Percentiles rank a stretch among this genome's conserved stretches.
Evolutionary conservation across 441 rosid genomes (phyloP).

Genomic region (Croton setiger): DNA sequence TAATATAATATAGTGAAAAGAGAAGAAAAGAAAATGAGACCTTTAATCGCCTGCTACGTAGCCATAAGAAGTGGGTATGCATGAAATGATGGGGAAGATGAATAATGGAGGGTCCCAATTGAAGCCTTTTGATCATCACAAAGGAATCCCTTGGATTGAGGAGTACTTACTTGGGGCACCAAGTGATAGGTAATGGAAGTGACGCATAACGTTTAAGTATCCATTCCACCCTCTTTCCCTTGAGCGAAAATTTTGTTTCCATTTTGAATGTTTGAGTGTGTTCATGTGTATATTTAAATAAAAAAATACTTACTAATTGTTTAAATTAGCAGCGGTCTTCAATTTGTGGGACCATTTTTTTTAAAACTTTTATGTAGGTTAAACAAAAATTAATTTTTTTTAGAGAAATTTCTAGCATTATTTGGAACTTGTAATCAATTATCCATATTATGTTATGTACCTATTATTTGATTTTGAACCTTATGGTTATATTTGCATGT

Average conservation of each 20-base stretch:
- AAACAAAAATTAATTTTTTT: not conserved
- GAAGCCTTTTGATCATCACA: slow-evolving; percentile 37
- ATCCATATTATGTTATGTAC: too few species aligned
- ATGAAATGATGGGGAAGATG: slow-evolving; percentile 58
- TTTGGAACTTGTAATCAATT: too few species aligned
- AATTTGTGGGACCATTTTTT: slow-evolving; percentile 37
- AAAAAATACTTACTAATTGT: too few species aligned
- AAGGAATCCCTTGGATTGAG: slow-evolving; percentile 78
- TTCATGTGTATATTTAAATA: too few species aligned
- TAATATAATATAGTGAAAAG: not conserved
- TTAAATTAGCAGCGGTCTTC: slow-evolving; percentile 42
- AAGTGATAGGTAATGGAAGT: too few species aligned
- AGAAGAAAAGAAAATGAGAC: not conserved
- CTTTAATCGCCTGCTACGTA: slow-evolving; percentile 17
- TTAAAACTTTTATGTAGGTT: not conserved
- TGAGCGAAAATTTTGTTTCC: too few species aligned
- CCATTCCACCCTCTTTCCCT: too few species aligned
- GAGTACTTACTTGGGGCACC: slow-evolving; percentile 36
- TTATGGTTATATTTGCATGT: too few species aligned
- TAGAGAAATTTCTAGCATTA: too few species aligned
- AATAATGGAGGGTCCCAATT: slow-evolving; percentile 50
- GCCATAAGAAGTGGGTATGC: slow-evolving; percentile 43
- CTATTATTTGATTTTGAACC: too few species aligned
- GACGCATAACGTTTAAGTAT: too few species aligned
- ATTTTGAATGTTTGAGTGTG: too few species aligned